Base-by-base conservation (phyloP, 371 early-diverging fungal genomes). In the Zychaea mexicana region DNA sequence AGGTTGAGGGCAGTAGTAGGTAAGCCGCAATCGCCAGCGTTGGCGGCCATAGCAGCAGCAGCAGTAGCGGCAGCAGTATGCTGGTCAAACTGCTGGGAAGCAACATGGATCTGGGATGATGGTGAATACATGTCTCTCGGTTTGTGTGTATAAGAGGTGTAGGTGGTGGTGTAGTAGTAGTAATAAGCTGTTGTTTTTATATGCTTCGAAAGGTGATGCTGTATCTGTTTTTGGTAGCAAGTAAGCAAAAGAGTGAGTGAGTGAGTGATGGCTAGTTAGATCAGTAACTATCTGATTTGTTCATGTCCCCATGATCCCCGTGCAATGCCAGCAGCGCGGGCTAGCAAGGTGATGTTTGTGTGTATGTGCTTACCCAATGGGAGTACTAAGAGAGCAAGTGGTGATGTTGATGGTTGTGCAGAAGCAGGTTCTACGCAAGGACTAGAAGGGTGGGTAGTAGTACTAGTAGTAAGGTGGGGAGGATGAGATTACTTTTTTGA, bases 401-500 rank as follows among this genome's bases (percentile, higher is more conserved):
- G 30, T 60, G n/a, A 54, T 38, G 28, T 19, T 45, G 31, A 45
- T 38, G 22, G 38, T 42, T n/a, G 5, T 24, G 33, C 30, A 28
- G 21, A 46, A 65, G 52, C 58, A 65, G 58, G 53, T 53, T 64
- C 57, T 47, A 64, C 57, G 47, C 57, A 59, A 39, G 54, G 28
- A 60, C 21, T 39, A 33, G 13, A n/a, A n/a, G n/a, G n/a, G n/a
- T n/a, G n/a, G n/a, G n/a, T n/a, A n/a, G n/a, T n/a, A n/a, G n/a
- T n/a, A n/a, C n/a, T n/a, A n/a, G n/a, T n/a, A n/a, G n/a, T n/a
- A n/a, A n/a, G n/a, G n/a, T n/a, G n/a, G n/a, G n/a, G n/a, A n/a
- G n/a, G n/a, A n/a, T 26, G 28, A 31, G 56, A 53, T 52, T 66
- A 66, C 61, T 67, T 67, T 56, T 66, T 61, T 55, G 2, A 31